Base-by-base conservation (phyloP, 495 filamentous ascomycete species). In the Hypoxylon crocopeplum region DNA sequence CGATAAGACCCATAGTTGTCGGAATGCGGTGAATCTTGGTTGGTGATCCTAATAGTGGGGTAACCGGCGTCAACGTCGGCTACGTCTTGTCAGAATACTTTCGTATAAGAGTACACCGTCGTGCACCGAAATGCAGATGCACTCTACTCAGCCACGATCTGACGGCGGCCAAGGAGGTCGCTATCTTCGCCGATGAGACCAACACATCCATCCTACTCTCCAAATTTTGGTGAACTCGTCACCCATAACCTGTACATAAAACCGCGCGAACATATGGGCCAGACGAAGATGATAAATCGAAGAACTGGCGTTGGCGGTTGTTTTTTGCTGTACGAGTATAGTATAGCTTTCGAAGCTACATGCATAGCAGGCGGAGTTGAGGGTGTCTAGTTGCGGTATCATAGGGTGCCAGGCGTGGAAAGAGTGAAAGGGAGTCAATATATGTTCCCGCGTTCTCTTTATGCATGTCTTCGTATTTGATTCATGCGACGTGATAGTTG, bases 321-420 rank as follows among this genome's bases (percentile, higher is more conserved):
- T 45, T 22, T 2, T 38, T 49, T 49, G 19, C 3, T 39, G 45
- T 41, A 58, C 36, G 17, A 39, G 25, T 58, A 64, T 59, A 51
- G 41, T 44, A 62, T 62, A 53, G 48, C 25, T 11, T 42, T 37
- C 19, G 27, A 36, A 48, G 45, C 45, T 37, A 51, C 15, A 64
- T 64, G 61, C 61, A 64, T 64, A 64, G 61, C 61, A 49, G 21
- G 50, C n/a, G 61, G 50, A 50, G 55, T 64, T 55, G 33, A 40
- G 24, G 51, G 45, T 12, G 19, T 34, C 36, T 29, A 37, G 39
- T 37, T 19, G 41, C 33, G 34, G 32, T 15, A 24, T 41, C 52
- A 5, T 39, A 32, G 20, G 30, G 37, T 36, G 40, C 17, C 39
- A 13, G 32, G 15, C 24, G 19, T 5, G 15, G 45, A 55, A 32